Evolutionary conservation across 495 filamentous ascomycete species (phyloP).

Genomic region (Articulospora tetracladia): DNA sequence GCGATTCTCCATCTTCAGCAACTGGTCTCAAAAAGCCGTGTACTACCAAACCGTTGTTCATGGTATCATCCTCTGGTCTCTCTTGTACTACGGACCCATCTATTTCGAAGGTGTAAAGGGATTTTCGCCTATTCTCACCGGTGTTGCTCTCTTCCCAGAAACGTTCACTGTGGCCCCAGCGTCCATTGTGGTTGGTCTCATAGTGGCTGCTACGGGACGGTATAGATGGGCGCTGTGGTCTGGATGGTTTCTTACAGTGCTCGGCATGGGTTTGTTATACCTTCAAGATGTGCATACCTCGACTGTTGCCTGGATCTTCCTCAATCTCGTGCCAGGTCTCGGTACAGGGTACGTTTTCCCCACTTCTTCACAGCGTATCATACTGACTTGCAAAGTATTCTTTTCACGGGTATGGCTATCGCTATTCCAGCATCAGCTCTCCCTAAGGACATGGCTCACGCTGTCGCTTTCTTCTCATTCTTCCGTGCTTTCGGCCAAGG

Average conservation of each 20-base stretch:
- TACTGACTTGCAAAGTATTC: conserved; percentile 20
- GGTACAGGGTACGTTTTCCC: conserved; percentile 40
- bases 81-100: conserved; percentile 63
- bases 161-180: conserved; percentile 45
- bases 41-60: conserved; percentile 46
- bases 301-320: conserved; percentile 44
- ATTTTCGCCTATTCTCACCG: conserved; percentile 49
- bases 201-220: conserved; percentile 40
- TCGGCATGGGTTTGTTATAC: conserved; percentile 47
- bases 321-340: conserved; percentile 46
- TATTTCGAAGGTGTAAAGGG: conserved; percentile 64
- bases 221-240: conserved; percentile 47
- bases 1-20: conserved; percentile 34
- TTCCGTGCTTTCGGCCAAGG: conserved; percentile 52
- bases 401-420: conserved; percentile 45
- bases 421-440: conserved; percentile 38
- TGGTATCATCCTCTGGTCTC: conserved; percentile 38
- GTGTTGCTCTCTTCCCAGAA: conserved; percentile 58
- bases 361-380: not conserved
- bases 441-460: conserved; percentile 46
- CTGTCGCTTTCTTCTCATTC: conserved; percentile 55
- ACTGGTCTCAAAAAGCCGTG: conserved; percentile 31
- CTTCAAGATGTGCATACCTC: conserved; percentile 44
- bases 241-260: conserved; percentile 47
- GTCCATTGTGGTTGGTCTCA: conserved; percentile 41